Conservation (phyloP, 192 early-diverging fungal genomes). For the Mortierella hygrophila region DNA sequence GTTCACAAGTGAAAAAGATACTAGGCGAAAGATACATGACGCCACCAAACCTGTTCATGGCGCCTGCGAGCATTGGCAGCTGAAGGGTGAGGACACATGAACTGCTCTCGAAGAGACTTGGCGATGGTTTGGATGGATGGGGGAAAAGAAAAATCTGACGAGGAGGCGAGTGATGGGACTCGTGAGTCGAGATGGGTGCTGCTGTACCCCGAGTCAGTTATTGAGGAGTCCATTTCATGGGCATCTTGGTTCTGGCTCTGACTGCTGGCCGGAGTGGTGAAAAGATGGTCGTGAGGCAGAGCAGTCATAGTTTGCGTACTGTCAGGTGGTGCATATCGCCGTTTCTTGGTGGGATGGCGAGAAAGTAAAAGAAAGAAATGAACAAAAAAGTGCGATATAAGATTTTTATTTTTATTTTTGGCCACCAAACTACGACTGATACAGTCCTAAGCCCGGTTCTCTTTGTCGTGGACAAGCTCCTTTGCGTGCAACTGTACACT, state of each 20-base stretch:
- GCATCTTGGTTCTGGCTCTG: background rate
- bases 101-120: slow-evolving; percentile 26
- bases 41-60: slow-evolving; percentile 22
- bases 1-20: background rate
- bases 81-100: slow-evolving; percentile 35
- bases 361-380: background rate
- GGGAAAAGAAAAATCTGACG: background rate
- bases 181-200: slow-evolving; percentile 16
- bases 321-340: background rate
- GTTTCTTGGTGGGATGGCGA: background rate
- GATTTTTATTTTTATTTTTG: background rate
- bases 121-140: background rate
- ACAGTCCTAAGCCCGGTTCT: slow-evolving; percentile 5
- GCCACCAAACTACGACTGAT: background rate
- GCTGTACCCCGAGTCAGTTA: slow-evolving; percentile 16
- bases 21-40: background rate
- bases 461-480: slow-evolving; percentile 22
- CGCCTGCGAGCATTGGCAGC: slow-evolving; percentile 13
- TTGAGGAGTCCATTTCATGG: background rate
- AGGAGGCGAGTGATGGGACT: slow-evolving; percentile 9
- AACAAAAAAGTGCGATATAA: background rate
- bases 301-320: background rate
- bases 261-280: background rate
- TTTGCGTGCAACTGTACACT: slow-evolving; percentile 39
- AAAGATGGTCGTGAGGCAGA: background rate